phyloP scores from a whole-genome alignment of 169 alveolate species.

The Plasmodium chabaudi region DNA sequence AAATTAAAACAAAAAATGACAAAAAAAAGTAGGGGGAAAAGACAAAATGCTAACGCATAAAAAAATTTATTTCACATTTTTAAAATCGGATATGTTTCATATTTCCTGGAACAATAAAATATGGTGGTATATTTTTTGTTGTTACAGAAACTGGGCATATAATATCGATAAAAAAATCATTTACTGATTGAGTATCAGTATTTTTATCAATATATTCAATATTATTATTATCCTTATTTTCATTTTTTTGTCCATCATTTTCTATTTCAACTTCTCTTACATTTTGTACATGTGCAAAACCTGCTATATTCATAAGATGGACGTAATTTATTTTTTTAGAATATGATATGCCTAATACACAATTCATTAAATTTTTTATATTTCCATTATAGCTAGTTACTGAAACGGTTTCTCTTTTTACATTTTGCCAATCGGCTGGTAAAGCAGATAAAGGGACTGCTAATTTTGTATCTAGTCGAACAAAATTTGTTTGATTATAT shows the following conservation, averaged over 20 bases:
- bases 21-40: no score
- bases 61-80: background rate
- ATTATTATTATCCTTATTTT: background rate
- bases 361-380: conserved; percentile 29
- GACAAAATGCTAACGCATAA: background rate
- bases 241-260: background rate
- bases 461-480: conserved; percentile 37
- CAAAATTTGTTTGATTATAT: conserved; percentile 44
- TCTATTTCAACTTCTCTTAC: conserved; percentile 11
- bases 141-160: conserved; percentile 80
- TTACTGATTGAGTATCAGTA: background rate
- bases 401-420: conserved; percentile 60
- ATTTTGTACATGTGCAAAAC: conserved; percentile 64
- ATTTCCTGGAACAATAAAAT: conserved; percentile 81
- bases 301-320: conserved; percentile 72
- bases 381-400: conserved; percentile 60
- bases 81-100: conserved; percentile 74
- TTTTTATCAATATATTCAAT: conserved; percentile 13
- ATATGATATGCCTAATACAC: conserved; percentile 70
- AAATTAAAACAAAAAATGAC: no score
- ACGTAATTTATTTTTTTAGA: conserved; percentile 44
- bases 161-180: conserved; percentile 65
- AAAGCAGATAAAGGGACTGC: conserved; percentile 73
- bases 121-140: conserved; percentile 80
- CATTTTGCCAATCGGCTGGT: conserved; percentile 53